Conservation (phyloP, 257 asterid genomes). For the Petunia axillaris region DNA sequence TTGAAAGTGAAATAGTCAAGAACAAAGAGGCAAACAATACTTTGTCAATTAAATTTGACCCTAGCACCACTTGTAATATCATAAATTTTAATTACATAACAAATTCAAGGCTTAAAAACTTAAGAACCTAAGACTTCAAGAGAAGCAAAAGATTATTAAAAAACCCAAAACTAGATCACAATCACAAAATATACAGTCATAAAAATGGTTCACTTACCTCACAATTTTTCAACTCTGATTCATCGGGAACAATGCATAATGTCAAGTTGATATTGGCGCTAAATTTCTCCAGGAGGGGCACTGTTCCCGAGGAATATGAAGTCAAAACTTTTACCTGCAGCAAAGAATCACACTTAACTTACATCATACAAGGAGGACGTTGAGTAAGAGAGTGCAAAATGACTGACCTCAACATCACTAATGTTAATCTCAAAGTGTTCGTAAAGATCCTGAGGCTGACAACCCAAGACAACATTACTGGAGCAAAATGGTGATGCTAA, state of each 20-base stretch:
- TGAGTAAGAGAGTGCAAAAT: conserved; percentile 27
- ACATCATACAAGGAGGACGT: conserved; percentile 24
- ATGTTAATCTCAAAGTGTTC: conserved; percentile 62
- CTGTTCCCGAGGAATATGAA: conserved; percentile 42
- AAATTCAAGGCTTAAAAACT: background rate
- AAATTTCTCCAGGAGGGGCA: conserved; percentile 64
- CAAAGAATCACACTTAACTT: conserved; percentile 17
- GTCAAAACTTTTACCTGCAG: conserved; percentile 65
- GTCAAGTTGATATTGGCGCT: conserved; percentile 55
- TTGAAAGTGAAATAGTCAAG: conserved; percentile 12
- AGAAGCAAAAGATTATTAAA: background rate
- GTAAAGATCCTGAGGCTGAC: conserved; percentile 70
- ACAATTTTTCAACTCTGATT: conserved; percentile 57
- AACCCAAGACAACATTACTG: conserved; percentile 41
- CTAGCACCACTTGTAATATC: conserved; percentile 20
- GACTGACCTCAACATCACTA: conserved; percentile 67
- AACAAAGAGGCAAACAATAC: background rate
- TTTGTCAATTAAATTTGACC: conserved; percentile 10
- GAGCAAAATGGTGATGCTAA: conserved; percentile 36
- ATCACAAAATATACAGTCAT: background rate
- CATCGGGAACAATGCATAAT: conserved; percentile 72
- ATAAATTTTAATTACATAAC: background rate
- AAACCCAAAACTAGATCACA: background rate
- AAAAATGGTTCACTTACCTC: conserved; percentile 53
- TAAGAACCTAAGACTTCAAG: background rate